Evolutionary conservation across 1,284 basidiomycete genomes (phyloP), one percentile per base, ranked within the genome.

Genomic region (Kalmanozyma brasiliensis): DNA sequence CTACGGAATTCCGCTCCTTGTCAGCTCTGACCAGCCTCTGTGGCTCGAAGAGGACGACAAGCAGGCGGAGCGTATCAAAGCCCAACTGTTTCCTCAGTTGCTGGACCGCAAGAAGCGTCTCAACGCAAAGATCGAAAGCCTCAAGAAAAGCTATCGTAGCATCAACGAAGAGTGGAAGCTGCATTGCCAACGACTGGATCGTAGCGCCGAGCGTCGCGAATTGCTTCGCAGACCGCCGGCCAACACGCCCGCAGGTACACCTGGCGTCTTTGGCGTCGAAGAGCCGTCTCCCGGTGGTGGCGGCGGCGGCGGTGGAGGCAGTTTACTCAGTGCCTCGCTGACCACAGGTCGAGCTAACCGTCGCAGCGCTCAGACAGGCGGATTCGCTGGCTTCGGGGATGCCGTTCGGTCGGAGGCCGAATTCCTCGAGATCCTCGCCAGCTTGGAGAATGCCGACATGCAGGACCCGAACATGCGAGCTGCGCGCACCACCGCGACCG

Each of bases 401-500:
- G 90, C 92, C 8, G 94, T 95, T 11, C 89, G 93, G 2, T 94
- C 93, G 17, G 95, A 98, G 82, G 87, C 96, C 55, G 95, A 98
- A 85, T 94, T 97, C 88, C 91, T 97, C 78, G 93, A 94, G 83
- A 94, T 98, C 78, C 89, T 98, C 52, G 93, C 92, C 11, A 93
- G 90, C 76, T 85, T 97, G 35, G 94, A 93, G 43, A 92, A 90
- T 72, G 92, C 94, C 66, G 94, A 95, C 69, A 88, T 92, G 53
- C 93, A 90, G 41, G 94, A 98, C 83, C 93, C 94, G 0, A 91
- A 88, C 71, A 88, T 91, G 71, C 88, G 97, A 19, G 92, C 93
- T 3, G 85, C 89, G 45, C 87, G 89, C 67, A 97, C 96, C 56
- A 87, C 93, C n/a, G 94, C 94, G 16, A 87, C 84, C 20, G 90